These are phyloP conservation scores for Pseudogymnoascus sp. DNA, from an alignment of 2,329 filamentous ascomycete genomes.

Conservation along the genomic window DNA sequence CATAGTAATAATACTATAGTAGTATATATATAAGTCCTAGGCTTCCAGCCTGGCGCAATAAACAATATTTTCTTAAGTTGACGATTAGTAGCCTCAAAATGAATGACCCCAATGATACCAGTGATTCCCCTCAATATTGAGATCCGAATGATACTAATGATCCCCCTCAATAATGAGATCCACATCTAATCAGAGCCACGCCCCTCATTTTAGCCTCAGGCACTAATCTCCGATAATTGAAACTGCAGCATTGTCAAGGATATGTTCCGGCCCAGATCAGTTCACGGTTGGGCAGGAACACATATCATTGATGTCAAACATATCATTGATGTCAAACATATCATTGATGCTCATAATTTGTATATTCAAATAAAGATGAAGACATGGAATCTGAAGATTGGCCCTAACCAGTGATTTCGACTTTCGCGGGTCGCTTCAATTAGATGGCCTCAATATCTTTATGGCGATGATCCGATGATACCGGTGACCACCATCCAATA, in stretches of 20 bases:
- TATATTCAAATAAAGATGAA: background rate
- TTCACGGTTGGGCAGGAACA: no score
- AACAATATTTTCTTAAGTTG: background rate
- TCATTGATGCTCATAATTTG: background rate
- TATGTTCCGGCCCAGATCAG: no score
- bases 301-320: no score
- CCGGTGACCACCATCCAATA: background rate
- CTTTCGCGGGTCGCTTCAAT: background rate
- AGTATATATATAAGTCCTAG: background rate
- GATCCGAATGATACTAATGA: background rate
- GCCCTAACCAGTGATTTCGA: background rate
- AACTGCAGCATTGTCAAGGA: background rate
- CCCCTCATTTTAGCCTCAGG: no score
- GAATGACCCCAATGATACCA: background rate
- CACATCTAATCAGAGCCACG: no score
- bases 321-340: background rate
- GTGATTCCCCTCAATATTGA: no score
- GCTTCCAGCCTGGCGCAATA: background rate
- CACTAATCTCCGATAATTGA: background rate
- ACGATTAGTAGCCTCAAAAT: background rate
- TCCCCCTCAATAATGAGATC: background rate
- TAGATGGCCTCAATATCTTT: background rate
- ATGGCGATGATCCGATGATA: background rate
- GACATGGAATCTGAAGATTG: background rate
- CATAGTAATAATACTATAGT: background rate